These are phyloP conservation scores for Pythium pectinolyticum DNA, from an alignment of 352 stramenopile species.

Conservation along the genomic window DNA sequence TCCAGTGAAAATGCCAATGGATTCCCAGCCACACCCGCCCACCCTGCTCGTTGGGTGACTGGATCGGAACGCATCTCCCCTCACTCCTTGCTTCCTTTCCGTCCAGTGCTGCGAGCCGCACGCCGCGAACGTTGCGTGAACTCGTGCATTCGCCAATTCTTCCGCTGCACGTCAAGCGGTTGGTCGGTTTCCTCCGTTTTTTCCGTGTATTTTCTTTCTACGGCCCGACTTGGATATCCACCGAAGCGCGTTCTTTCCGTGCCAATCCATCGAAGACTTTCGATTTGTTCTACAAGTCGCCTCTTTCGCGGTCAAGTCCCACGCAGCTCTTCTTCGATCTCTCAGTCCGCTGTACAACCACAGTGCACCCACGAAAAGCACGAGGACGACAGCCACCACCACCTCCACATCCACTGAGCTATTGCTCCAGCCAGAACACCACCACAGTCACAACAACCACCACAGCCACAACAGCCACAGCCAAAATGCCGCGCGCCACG, in stretches of 20 bases:
- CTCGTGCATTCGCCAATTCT: background rate
- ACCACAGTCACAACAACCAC: background rate
- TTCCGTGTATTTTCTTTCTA: background rate
- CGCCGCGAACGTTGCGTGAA: background rate
- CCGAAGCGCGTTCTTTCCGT: too few species aligned
- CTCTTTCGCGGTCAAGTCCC: background rate
- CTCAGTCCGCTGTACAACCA: too few species aligned
- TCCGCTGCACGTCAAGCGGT: background rate
- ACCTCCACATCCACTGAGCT: background rate
- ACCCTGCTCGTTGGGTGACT: too few species aligned
- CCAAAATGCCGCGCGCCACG: background rate
- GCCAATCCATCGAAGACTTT: conserved; percentile 1
- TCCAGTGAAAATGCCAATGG: too few species aligned
- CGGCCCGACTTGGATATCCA: too few species aligned
- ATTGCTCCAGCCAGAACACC: background rate
- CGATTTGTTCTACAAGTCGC: background rate
- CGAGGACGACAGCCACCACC: too few species aligned
- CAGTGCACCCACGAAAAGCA: background rate
- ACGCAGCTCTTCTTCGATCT: too few species aligned
- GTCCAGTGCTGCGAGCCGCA: too few species aligned
- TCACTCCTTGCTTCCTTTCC: too few species aligned
- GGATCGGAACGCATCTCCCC: too few species aligned
- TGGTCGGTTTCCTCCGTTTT: background rate
- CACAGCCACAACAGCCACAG: background rate
- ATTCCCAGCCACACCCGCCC: too few species aligned